These are phyloP conservation scores for Mariannaea sp. DNA, from an alignment of 2,329 filamentous ascomycete species.

Conservation along the genomic window DNA sequence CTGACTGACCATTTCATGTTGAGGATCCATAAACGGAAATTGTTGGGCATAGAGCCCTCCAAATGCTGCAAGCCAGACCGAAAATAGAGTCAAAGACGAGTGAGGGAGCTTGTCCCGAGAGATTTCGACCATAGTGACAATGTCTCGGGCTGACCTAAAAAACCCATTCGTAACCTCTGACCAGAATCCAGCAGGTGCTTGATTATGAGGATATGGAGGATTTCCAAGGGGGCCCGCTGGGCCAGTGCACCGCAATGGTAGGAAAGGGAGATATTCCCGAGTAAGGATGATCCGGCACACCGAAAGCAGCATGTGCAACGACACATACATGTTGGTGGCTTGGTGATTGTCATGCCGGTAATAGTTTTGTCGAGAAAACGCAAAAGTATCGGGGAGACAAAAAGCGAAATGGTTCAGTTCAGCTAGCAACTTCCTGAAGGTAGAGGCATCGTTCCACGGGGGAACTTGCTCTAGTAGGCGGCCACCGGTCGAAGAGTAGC, in stretches of 20 bases:
- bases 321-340: conserved; percentile 66
- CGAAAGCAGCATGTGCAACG: conserved; percentile 68
- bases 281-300: conserved; percentile 64
- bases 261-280: conserved; percentile 37
- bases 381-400: conserved; percentile 59
- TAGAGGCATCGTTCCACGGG: conserved; percentile 63
- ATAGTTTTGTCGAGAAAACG: conserved; percentile 64
- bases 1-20: conserved; percentile 33
- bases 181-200: conserved; percentile 58
- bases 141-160: conserved; percentile 65
- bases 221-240: conserved; percentile 62
- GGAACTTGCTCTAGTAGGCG: conserved; percentile 56
- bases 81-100: conserved; percentile 70
- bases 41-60: conserved; percentile 68
- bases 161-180: conserved; percentile 63
- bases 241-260: conserved; percentile 46
- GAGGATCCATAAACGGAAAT: conserved; percentile 71
- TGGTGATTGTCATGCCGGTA: conserved; percentile 68
- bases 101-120: conserved; percentile 67
- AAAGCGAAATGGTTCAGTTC: conserved; percentile 49
- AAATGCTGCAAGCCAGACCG: conserved; percentile 69
- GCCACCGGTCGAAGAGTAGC: conserved; percentile 58
- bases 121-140: conserved; percentile 67
- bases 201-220: conserved; percentile 5
- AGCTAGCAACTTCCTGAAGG: conserved; percentile 58